Percentiles rank a stretch among this genome's conserved stretches.
Evolutionary conservation across 1,284 basidiomycete genomes (phyloP).

Genomic region (Malassezia equina): DNA sequence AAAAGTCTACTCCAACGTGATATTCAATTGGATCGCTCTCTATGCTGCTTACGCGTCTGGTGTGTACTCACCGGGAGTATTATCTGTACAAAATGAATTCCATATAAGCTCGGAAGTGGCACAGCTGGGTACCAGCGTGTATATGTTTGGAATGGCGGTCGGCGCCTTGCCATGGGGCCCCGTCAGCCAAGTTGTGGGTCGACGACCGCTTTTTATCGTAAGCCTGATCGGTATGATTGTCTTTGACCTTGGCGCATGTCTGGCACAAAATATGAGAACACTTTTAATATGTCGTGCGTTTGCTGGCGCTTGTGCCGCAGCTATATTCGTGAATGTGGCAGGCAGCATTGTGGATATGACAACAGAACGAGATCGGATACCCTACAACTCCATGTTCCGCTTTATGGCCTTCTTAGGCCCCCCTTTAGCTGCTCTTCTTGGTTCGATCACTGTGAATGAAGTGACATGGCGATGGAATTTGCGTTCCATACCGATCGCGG

Average conservation of each 20-base stretch:
- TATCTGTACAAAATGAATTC: neutral
- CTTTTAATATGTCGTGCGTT: constrained; percentile 15
- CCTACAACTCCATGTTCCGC: constrained; percentile 18
- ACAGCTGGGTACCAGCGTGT: constrained; percentile 14
- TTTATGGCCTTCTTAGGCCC: constrained; percentile 15
- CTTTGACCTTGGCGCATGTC: constrained; percentile 14
- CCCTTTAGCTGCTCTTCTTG: constrained; percentile 13
- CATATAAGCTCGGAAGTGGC: constrained; percentile 1
- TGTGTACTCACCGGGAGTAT: constrained; percentile 12
- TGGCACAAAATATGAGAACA: constrained; percentile 2
- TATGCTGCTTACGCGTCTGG: constrained; percentile 10
- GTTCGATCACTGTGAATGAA: constrained; percentile 10
- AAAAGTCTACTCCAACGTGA: constrained; percentile 1
- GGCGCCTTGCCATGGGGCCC: constrained; percentile 14
- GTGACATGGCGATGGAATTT: constrained; percentile 20
- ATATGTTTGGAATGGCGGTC: constrained; percentile 14
- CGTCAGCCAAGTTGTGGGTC: constrained; percentile 12
- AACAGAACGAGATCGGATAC: constrained; percentile 15
- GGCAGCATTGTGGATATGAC: constrained; percentile 21
- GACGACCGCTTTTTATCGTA: constrained; percentile 11
- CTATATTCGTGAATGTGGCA: constrained; percentile 16
- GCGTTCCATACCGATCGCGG: constrained; percentile 12
- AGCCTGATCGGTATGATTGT: neutral
- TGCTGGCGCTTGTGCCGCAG: constrained; percentile 10
- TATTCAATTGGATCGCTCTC: neutral